Evolutionary conservation across 1,139 yeast genomes (phyloP).

Genomic region (Taiozyma onychis): DNA sequence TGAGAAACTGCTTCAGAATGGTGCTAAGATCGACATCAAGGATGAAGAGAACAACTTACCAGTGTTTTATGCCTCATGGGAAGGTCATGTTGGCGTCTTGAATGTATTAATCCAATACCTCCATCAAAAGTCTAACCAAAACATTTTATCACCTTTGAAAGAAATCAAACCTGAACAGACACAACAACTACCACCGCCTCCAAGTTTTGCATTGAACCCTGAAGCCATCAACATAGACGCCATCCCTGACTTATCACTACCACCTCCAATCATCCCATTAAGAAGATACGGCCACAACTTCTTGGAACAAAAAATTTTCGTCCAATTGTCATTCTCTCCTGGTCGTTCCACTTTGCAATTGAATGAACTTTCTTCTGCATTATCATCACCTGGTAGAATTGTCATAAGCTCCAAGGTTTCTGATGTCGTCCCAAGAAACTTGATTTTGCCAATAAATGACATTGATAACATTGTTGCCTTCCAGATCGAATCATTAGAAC

Average conservation of each 20-base stretch:
- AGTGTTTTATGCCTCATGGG: conserved; percentile 87
- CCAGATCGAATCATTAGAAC: conserved; percentile 77
- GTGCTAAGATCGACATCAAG: conserved; percentile 65
- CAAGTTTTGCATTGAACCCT: conserved; percentile 17
- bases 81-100: conserved; percentile 79
- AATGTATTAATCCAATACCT: conserved; percentile 49
- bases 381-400: conserved; percentile 54
- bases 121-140: conserved; percentile 11
- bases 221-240: conserved; percentile 45
- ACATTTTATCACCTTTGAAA: conserved; percentile 20
- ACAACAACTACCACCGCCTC: conserved; percentile 14
- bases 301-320: conserved; percentile 78
- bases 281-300: conserved; percentile 94
- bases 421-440: conserved; percentile 82
- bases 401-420: conserved; percentile 68
- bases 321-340: conserved; percentile 68
- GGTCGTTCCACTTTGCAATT: conserved; percentile 52
- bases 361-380: conserved; percentile 37
- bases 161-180: conserved; percentile 11
- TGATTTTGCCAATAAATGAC: conserved; percentile 73
- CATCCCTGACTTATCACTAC: conserved; percentile 85
- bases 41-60: conserved; percentile 86
- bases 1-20: conserved; percentile 59
- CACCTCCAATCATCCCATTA: conserved; percentile 93
- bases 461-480: conserved; percentile 71